Base-by-base conservation (phyloP, 768 basidiomycete genomes). In the Agrocybe chaxingu region DNA sequence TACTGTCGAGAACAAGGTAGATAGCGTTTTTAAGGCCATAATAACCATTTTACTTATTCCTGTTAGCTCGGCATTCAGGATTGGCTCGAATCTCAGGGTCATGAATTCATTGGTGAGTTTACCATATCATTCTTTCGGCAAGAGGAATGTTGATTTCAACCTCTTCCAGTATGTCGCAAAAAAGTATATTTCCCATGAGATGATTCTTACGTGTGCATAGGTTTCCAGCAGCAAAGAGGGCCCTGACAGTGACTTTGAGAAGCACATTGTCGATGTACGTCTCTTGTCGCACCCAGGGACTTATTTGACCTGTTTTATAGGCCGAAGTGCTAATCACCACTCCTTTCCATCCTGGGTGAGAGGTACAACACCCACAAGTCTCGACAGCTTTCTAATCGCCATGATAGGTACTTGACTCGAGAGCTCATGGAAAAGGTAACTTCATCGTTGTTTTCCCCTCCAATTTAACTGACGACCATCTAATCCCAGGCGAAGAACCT, bases 211-310 rank as follows among this genome's bases (percentile, higher is more conserved):
- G 13, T 12, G 39, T 37, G 42, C 40, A 2, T 57, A 87, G 85
- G 85, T 89, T 44, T 83, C 86, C 19, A 84, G 83, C 68, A 81
- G 80, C 74, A 93, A 93, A 68, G 92, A 93, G 63, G 92, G 91
- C 24, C 71, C 85, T 5, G 77, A 85, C 65, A 88, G 85, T 48
- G 84, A 79, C 58, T 91, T 93, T 74, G 83, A 90, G 65, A 91
- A 89, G 67, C 79, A 93, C 67, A 77, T 93, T 48, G 78, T 78
- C 41, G 88, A 90, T 66, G 89, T 90, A 64, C 45, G 85, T 70
- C 47, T 39, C 34, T 33, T 44, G 24, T 30, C 38, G 34, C 12
- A 8, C 39, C 45, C 19, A 6, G 39, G 2, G 34, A 31, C 43
- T 39, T 7, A 54, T 49, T 55, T 57, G 31, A 55, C 45, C 47